Percentiles rank a stretch among this genome's conserved stretches.
These are phyloP conservation scores for Candida lessepsii DNA, from an alignment of 805 yeast species.

Conservation along the genomic window DNA sequence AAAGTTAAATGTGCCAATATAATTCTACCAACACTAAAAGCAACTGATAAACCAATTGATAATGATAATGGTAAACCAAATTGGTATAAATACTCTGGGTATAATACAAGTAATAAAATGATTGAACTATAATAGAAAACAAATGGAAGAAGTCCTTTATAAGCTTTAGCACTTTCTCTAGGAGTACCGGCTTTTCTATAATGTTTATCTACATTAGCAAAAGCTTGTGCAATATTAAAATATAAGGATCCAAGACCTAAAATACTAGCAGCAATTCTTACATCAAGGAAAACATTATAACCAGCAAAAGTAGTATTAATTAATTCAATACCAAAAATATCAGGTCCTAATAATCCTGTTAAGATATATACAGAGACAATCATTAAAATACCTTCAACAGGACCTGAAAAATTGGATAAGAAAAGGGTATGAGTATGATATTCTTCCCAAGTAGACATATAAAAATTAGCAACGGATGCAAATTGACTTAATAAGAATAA, in stretches of 20 bases:
- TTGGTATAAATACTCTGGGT: constrained; percentile 49
- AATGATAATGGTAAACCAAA: constrained; percentile 57
- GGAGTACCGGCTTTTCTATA: constrained; percentile 32
- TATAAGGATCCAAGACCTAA: constrained; percentile 54
- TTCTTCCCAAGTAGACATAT: constrained; percentile 93
- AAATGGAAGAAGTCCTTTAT: constrained; percentile 67
- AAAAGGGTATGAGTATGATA: constrained; percentile 83
- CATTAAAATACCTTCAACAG: constrained; percentile 88
- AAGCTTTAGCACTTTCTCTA: constrained; percentile 41
- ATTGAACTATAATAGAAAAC: constrained; percentile 51
- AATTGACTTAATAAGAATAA: constrained; percentile 62
- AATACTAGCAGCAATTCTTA: constrained; percentile 25
- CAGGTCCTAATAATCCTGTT: constrained; percentile 72
- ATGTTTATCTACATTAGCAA: constrained; percentile 53
- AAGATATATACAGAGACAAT: constrained; percentile 51
- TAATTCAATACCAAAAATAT: constrained; percentile 55
- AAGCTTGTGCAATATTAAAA: constrained; percentile 69
- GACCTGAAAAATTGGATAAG: constrained; percentile 82
- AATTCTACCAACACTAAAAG: constrained; percentile 88
- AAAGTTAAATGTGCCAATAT: constrained; percentile 82
- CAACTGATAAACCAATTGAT: constrained; percentile 72
- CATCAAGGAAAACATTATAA: constrained; percentile 14
- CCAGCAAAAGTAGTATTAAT: constrained; percentile 31
- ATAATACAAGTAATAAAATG: constrained; percentile 44
- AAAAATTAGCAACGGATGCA: constrained; percentile 77